Evolutionary conservation across 371 early-diverging fungal species (phyloP), one percentile per base, ranked within the genome.

Genomic region (Mortierella sp.): DNA sequence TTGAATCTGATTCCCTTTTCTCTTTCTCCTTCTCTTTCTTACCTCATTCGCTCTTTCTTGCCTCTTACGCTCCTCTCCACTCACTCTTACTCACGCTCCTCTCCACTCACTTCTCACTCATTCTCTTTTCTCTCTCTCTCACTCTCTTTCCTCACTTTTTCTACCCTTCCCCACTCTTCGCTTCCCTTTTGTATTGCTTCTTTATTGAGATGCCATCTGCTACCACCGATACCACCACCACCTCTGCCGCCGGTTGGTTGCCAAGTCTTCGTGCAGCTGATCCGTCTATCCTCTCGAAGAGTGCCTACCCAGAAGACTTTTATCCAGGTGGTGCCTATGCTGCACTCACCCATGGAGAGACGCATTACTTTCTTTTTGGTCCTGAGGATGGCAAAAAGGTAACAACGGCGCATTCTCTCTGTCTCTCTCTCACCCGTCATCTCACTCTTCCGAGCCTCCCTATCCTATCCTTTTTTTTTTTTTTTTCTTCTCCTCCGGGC

Each of bases 231-330:
- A 23, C 21, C 26, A 26, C 23, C 53, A 2, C 19, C 53, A 23
- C 50, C 50, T 2, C 16, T 50, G 21, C 23, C 21, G 21, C 12
- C 9, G 21, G 21, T 19, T 11, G 21, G 9, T 44, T 77, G 43
- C 72, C 72, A 9, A 72, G 73, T 25, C 83, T 84, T 52, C 80
- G 82, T 63, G 74, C 73, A 28, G 74, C 75, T 7, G 74, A 75
- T 26, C 71, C 74, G 59, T 79, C 74, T 68, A 72, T 75, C 28
- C 68, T 75, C 57, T 62, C 70, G 30, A 81, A 76, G 72, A 70
- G 80, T 48, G 86, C 73, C 25, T 79, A 79, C 46, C 80, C 80
- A 1, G 73, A 79, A n/a, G 62, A 79, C 51, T 79, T 65, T 25
- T 79, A 72, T 46, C 73, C 80, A 46, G 80, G 80, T 25, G 80